Conservation (phyloP, 2,329 filamentous ascomycete genomes). For the Aspergillus udagawae region DNA sequence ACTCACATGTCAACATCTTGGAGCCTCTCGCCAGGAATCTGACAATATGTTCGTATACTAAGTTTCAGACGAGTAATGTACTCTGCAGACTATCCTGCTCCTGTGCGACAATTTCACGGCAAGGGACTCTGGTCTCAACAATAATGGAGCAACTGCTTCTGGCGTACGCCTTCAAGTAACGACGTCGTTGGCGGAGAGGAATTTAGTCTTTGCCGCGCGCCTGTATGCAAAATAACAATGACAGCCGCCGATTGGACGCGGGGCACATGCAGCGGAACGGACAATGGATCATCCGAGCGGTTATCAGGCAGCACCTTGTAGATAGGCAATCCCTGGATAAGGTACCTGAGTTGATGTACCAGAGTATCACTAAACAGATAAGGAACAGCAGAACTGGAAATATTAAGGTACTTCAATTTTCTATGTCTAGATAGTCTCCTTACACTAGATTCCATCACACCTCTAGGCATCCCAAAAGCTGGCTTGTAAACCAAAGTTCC, state of each 20-base stretch:
- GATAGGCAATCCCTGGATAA: background rate
- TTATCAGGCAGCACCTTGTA: constrained; percentile 16
- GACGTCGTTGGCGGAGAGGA: constrained; percentile 14
- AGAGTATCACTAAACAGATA: background rate
- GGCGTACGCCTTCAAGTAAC: constrained; percentile 6
- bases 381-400: background rate
- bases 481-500: background rate
- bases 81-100: background rate
- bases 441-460: background rate
- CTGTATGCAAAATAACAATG: constrained; percentile 24
- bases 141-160: background rate
- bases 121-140: constrained; percentile 10
- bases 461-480: background rate
- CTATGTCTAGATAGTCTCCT: background rate
- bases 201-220: constrained; percentile 19
- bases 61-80: background rate
- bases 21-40: background rate
- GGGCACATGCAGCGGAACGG: constrained; percentile 15
- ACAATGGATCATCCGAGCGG: constrained; percentile 16
- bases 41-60: background rate
- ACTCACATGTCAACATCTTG: constrained; percentile 33
- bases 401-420: background rate
- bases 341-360: background rate
- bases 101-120: constrained; percentile 5
- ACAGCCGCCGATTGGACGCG: constrained; percentile 20